phyloP scores from a whole-genome alignment of 2,329 filamentous ascomycete genomes.

The Dryadomyces sulphureus region DNA sequence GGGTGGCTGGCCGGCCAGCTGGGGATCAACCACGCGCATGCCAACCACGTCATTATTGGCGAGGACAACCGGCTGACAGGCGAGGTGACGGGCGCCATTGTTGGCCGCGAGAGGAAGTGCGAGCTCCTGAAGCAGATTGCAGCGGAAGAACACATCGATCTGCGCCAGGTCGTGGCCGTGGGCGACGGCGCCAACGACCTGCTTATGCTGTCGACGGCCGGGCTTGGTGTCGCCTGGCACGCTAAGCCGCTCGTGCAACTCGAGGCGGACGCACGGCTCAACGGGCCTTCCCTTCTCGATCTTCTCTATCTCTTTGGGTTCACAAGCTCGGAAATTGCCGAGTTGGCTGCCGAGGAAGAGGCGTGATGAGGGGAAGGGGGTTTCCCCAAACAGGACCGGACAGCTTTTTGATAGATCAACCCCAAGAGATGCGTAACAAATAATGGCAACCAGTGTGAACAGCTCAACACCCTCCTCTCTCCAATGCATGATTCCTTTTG shows the following conservation, averaged over 20 bases:
- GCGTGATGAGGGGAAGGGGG: neutral
- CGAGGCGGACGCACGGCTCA: constrained; percentile 58
- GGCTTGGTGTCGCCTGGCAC: constrained; percentile 69
- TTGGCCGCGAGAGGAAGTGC: constrained; percentile 62
- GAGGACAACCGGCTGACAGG: constrained; percentile 49
- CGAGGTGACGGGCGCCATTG: constrained; percentile 55
- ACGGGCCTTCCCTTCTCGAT: constrained; percentile 55
- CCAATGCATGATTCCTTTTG: no score
- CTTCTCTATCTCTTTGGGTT: constrained; percentile 63
- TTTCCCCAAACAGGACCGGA: no score
- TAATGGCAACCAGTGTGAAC: neutral
- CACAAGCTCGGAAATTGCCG: constrained; percentile 43
- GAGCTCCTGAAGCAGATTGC: constrained; percentile 60
- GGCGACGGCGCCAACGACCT: constrained; percentile 77
- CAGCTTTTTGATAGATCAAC: neutral
- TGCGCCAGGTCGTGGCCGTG: constrained; percentile 56
- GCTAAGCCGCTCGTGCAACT: constrained; percentile 72
- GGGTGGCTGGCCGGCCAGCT: constrained; percentile 70
- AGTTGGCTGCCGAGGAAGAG: constrained; percentile 5
- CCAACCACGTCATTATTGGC: constrained; percentile 66
- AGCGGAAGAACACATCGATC: constrained; percentile 45
- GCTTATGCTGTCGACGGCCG: constrained; percentile 62
- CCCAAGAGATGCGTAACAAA: neutral
- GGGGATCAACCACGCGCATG: constrained; percentile 76
- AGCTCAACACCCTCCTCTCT: no score